Percentiles rank a stretch among this genome's conserved stretches.
These are phyloP conservation scores for Dalbergia oliveri DNA, from an alignment of 306 rosid species.

Conservation along the genomic window DNA sequence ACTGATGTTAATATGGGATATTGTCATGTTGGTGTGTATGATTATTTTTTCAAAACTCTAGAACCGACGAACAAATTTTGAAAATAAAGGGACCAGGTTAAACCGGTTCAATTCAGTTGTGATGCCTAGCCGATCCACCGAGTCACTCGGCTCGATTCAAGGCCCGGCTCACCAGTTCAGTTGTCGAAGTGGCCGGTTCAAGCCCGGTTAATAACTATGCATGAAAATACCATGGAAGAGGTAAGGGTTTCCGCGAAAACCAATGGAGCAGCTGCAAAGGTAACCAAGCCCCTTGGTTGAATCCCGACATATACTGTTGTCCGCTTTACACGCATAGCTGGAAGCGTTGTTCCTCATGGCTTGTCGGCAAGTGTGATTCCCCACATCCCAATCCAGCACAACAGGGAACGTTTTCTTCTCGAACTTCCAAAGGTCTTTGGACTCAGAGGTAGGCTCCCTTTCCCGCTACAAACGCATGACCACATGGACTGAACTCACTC, in stretches of 20 bases:
- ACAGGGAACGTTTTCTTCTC: not conserved
- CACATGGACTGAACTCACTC: constrained; percentile 27
- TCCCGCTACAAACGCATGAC: constrained; percentile 27
- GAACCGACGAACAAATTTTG: too few species aligned
- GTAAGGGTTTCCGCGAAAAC: constrained; percentile 35
- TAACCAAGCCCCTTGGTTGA: constrained; percentile 40
- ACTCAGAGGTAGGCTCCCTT: not conserved
- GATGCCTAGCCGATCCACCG: too few species aligned
- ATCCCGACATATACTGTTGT: not conserved
- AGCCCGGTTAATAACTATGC: too few species aligned
- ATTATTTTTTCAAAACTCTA: too few species aligned
- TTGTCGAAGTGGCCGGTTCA: too few species aligned
- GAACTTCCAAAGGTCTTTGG: not conserved
- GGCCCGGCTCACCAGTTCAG: too few species aligned
- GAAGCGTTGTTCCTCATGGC: not conserved
- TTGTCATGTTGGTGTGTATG: too few species aligned
- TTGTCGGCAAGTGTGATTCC: constrained; percentile 26
- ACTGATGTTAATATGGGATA: too few species aligned
- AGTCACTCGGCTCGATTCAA: too few species aligned
- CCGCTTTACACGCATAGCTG: constrained; percentile 39
- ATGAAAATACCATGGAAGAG: not conserved
- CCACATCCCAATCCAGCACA: constrained; percentile 50
- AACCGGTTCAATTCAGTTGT: too few species aligned
- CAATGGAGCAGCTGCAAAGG: constrained; percentile 31
- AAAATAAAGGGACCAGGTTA: too few species aligned